A percentile compares a stretch with the other conserved stretches of the same genome.
phyloP scores from a whole-genome alignment of 805 yeast species.

The Ogataea angusta region DNA sequence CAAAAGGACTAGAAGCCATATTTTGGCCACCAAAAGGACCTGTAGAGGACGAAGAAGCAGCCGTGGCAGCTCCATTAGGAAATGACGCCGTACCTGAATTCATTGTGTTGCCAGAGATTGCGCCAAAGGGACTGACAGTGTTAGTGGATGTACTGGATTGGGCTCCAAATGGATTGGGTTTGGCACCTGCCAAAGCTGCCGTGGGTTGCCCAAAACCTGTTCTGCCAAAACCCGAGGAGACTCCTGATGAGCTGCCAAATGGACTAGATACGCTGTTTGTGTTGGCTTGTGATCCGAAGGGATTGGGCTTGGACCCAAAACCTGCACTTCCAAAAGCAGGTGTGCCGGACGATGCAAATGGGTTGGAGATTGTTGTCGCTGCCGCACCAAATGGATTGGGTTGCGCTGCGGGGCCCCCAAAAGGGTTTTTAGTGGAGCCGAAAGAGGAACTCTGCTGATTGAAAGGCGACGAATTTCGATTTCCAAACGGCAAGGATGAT shows the following conservation, averaged over 20 bases:
- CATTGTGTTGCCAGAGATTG: neutral
- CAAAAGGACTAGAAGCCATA: neutral
- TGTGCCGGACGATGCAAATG: constrained; percentile 11
- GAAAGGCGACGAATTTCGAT: constrained; percentile 3
- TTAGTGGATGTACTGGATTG: neutral
- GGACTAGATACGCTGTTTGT: constrained; percentile 14
- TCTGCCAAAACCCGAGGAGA: constrained; percentile 1
- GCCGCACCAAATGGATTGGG: constrained; percentile 2
- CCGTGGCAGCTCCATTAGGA: too few species aligned
- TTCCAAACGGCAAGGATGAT: neutral
- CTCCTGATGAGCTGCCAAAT: constrained; percentile 19
- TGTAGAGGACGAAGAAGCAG: too few species aligned
- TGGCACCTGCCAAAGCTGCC: neutral
- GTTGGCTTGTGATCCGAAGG: constrained; percentile 3
- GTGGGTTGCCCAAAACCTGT: constrained; percentile 1
- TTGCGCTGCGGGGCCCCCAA: neutral
- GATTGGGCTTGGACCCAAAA: constrained; percentile 15
- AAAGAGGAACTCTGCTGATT: neutral
- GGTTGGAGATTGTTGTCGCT: constrained; percentile 8
- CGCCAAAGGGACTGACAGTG: constrained; percentile 1
- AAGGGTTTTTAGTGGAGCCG: neutral
- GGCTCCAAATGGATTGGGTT: constrained; percentile 2
- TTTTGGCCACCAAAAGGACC: too few species aligned
- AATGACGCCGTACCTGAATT: neutral
- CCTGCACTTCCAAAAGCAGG: constrained; percentile 16